phyloP scores from a whole-genome alignment of 305 asterid species.

The Fraxinus dipetala region DNA sequence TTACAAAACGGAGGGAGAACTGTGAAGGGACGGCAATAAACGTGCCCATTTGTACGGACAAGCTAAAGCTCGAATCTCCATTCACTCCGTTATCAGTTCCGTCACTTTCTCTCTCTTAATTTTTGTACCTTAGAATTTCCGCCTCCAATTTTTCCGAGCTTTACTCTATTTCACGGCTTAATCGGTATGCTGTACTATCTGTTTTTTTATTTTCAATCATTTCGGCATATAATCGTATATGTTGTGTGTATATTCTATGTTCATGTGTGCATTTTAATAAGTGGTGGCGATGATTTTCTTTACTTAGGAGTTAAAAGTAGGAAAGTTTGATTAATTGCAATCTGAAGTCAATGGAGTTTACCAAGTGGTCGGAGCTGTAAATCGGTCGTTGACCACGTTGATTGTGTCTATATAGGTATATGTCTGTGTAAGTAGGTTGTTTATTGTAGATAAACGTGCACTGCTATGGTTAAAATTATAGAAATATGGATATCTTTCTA shows the following conservation, averaged over 20 bases:
- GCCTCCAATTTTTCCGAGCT: not conserved
- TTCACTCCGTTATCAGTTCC: not conserved
- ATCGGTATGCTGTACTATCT: not conserved
- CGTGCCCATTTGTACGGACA: not conserved
- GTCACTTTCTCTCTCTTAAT: not conserved
- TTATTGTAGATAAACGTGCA: not conserved
- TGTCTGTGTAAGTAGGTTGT: not conserved
- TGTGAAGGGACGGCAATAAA: constrained; percentile 2
- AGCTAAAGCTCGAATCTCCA: constrained; percentile 1
- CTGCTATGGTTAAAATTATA: not conserved
- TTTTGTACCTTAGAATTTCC: not conserved
- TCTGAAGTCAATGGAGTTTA: not conserved
- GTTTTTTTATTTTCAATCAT: not conserved
- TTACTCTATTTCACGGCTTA: not conserved
- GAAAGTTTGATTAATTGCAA: not conserved
- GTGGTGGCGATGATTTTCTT: not conserved
- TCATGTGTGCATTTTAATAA: not conserved
- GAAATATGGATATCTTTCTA: not conserved
- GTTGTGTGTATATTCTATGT: not conserved
- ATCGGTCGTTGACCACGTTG: constrained; percentile 2
- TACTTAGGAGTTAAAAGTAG: not conserved
- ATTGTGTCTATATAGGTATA: not conserved
- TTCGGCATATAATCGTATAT: not conserved
- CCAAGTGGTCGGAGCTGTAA: not conserved
- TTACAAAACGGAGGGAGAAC: constrained; percentile 2